These are phyloP conservation scores for Nyctanthes arbortristis DNA, from an alignment of 257 asterid species.

Conservation along the genomic window DNA sequence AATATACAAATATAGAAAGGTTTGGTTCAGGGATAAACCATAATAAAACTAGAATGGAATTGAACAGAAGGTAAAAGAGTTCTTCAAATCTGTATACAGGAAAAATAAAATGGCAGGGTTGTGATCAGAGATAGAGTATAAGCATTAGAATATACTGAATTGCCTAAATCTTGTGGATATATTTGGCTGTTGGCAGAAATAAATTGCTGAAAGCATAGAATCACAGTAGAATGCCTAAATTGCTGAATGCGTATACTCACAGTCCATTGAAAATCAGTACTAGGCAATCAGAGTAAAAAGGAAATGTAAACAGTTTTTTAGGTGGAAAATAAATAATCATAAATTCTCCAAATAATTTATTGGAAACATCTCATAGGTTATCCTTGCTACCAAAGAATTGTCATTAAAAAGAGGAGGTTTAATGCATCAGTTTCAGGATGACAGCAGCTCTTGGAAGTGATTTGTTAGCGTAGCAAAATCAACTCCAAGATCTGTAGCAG, in stretches of 20 bases:
- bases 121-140: not conserved
- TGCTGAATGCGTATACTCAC: not conserved
- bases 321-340: not conserved
- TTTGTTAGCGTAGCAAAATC: constrained; percentile 1
- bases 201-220: no score
- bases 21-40: no score
- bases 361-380: not conserved
- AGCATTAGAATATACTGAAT: not conserved
- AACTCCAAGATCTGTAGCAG: not conserved
- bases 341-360: not conserved
- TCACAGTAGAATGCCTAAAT: no score
- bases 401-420: no score
- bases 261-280: not conserved
- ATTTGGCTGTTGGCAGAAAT: not conserved
- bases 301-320: not conserved
- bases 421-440: no score
- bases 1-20: no score
- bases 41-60: no score
- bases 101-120: not conserved
- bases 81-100: not conserved
- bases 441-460: no score
- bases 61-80: not conserved
- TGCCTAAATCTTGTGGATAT: not conserved
- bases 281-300: not conserved
- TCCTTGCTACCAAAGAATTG: no score